Evolutionary conservation across 371 early-diverging fungal genomes (phyloP), one percentile per base, ranked within the genome.

Genomic region (Mucor plumbeus): DNA sequence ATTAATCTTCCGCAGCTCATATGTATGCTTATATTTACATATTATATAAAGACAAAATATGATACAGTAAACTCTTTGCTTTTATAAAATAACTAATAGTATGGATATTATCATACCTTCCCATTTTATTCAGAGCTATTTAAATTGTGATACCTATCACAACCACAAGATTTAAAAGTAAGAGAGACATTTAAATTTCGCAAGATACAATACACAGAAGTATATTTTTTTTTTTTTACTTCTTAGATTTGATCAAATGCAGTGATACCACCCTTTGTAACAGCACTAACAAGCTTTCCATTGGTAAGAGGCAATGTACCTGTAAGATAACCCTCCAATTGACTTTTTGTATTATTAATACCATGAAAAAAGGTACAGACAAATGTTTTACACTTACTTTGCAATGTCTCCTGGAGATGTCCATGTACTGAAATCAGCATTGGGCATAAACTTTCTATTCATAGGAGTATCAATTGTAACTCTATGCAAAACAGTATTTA

Each of bases 381-480:
- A 26, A 26, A 26, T 26, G 26, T 14, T 7, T 11, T 31, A 19
- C 15, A 81, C 86, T 80, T 87, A 88, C 89, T 84, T 82, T 48
- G 95, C 90, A 50, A 97, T 81, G 14, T 74, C 85, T 34, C 73
- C 80, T n/a, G 94, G 82, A 4, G 97, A 92, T 13, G 97, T 97
- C 97, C 97, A 97, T 15, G 89, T 80, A 15, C 91, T 86, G 57
- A 85, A 84, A 75, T 97, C 97, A 35, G 97, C 95, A 57, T 82
- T 72, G 21, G 96, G 91, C 94, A 95, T 97, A 67, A 82, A 90
- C 67, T 91, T 84, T 67, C 99, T 87, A 85, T 97, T 97, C 81
- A 84, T 89, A n/a, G 95, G 92, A 0, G 99, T 98, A 76, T 98
- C 99, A 53, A 98, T 80, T 1, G 92, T 96, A 8, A 90, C 79